Conservation (phyloP, 2,329 filamentous ascomycete genomes). For the Talaromyces sp. region DNA sequence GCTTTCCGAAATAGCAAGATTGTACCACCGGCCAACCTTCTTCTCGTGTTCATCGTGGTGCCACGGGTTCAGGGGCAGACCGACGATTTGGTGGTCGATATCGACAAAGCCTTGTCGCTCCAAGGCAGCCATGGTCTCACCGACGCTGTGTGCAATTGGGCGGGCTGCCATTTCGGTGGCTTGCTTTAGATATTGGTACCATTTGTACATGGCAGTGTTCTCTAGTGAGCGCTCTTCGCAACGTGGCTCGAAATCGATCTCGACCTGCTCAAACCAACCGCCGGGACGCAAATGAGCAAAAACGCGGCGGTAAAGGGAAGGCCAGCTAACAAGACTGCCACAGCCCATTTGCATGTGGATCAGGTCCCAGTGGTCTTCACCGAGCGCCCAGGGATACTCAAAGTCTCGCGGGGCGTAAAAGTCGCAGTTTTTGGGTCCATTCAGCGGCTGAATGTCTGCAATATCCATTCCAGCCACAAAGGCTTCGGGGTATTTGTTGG, state of each 20-base stretch:
- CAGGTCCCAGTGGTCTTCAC: constrained; percentile 69
- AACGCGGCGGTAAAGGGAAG: constrained; percentile 64
- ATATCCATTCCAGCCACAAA: constrained; percentile 60
- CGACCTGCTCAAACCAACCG: constrained; percentile 78
- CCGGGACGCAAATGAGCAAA: constrained; percentile 71
- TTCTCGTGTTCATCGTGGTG: constrained; percentile 58
- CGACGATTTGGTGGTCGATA: constrained; percentile 64
- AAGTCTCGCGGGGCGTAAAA: constrained; percentile 69
- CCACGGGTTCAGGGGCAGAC: constrained; percentile 71
- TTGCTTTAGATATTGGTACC: constrained; percentile 63
- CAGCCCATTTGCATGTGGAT: constrained; percentile 76
- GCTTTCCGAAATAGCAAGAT: constrained; percentile 67
- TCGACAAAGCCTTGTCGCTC: constrained; percentile 72
- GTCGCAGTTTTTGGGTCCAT: constrained; percentile 64
- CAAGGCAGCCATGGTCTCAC: constrained; percentile 55
- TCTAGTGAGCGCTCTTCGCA: constrained; percentile 61
- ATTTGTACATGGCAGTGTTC: constrained; percentile 55
- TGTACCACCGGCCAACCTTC: constrained; percentile 76
- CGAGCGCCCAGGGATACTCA: constrained; percentile 66
- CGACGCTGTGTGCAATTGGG: constrained; percentile 60
- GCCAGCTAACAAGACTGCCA: constrained; percentile 74
- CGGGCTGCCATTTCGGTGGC: constrained; percentile 62
- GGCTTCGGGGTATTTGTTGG: constrained; percentile 58
- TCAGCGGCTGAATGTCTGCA: constrained; percentile 57
- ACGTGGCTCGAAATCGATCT: constrained; percentile 76